phyloP scores from a whole-genome alignment of 768 basidiomycete species.

The Porpolomopsis calyptriformis region DNA sequence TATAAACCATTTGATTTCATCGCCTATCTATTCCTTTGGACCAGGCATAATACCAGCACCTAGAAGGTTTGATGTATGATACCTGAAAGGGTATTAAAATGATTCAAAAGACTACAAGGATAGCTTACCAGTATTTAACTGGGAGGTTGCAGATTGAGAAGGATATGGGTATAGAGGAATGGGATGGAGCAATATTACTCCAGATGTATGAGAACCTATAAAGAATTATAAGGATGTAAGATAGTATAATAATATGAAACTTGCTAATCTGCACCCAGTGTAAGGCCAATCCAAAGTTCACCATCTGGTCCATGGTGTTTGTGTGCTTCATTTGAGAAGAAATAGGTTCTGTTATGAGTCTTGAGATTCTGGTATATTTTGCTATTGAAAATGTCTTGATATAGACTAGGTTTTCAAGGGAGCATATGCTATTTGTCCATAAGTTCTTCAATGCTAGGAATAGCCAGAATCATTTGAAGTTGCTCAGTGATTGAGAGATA shows the following conservation, averaged over 20 bases:
- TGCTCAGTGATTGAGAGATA: background rate
- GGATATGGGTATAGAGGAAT: constrained; percentile 20
- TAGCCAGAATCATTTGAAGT: background rate
- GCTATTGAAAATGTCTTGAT: background rate
- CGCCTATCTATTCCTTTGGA: constrained; percentile 18
- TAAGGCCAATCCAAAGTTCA: background rate
- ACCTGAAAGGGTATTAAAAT: constrained; percentile 10
- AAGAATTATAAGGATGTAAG: background rate
- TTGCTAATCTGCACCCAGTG: background rate
- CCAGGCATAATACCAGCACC: constrained; percentile 18
- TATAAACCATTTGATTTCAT: constrained; percentile 20
- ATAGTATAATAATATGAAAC: background rate
- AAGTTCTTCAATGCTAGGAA: background rate
- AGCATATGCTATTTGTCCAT: background rate
- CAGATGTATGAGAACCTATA: constrained; percentile 27
- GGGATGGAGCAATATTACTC: constrained; percentile 25
- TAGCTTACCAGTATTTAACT: background rate
- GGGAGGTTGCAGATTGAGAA: background rate
- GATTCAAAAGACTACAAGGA: background rate
- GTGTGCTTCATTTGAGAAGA: background rate
- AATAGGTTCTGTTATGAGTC: background rate
- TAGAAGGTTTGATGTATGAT: constrained; percentile 18
- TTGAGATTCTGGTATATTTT: background rate
- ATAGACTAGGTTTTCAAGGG: background rate
- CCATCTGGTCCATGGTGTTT: background rate